phyloP scores from a whole-genome alignment of 1,284 basidiomycete genomes.

The Neolentinus lepideus region DNA sequence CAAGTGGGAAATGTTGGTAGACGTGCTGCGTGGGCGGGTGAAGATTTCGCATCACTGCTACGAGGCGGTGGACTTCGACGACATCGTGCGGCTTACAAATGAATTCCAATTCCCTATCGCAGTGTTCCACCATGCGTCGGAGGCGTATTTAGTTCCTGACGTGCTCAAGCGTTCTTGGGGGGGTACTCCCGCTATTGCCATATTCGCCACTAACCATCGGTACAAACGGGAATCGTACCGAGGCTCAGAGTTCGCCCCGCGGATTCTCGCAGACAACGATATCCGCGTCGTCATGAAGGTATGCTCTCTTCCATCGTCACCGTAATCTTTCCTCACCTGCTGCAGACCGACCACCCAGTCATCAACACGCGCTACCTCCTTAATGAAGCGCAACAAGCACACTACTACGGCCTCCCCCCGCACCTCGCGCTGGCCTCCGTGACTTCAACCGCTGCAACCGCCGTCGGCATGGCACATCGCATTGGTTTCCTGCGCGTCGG shows the following conservation, averaged over 20 bases:
- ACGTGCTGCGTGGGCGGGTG: constrained; percentile 70
- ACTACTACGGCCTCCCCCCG: constrained; percentile 62
- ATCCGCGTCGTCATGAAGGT: constrained; percentile 78
- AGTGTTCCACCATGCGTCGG: constrained; percentile 83
- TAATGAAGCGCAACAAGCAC: constrained; percentile 84
- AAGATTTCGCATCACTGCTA: constrained; percentile 28
- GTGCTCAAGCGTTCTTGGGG: constrained; percentile 53
- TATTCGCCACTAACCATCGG: constrained; percentile 62
- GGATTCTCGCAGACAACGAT: constrained; percentile 70
- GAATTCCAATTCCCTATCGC: constrained; percentile 81
- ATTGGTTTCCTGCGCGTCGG: constrained; percentile 70
- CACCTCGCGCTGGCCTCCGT: constrained; percentile 67
- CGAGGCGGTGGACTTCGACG: constrained; percentile 29
- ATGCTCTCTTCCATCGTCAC: constrained; percentile 4
- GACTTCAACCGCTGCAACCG: constrained; percentile 71
- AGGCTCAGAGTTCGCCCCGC: constrained; percentile 80
- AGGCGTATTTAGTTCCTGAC: constrained; percentile 78
- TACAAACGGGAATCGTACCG: constrained; percentile 87
- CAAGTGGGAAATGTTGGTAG: constrained; percentile 78
- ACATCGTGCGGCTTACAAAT: constrained; percentile 42
- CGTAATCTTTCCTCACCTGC: neutral
- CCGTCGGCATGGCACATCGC: constrained; percentile 77
- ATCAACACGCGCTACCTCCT: constrained; percentile 75
- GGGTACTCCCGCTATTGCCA: constrained; percentile 63
- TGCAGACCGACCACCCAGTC: constrained; percentile 66